phyloP scores from a whole-genome alignment of 2,329 filamentous ascomycete species.

The Fusarium siculi region DNA sequence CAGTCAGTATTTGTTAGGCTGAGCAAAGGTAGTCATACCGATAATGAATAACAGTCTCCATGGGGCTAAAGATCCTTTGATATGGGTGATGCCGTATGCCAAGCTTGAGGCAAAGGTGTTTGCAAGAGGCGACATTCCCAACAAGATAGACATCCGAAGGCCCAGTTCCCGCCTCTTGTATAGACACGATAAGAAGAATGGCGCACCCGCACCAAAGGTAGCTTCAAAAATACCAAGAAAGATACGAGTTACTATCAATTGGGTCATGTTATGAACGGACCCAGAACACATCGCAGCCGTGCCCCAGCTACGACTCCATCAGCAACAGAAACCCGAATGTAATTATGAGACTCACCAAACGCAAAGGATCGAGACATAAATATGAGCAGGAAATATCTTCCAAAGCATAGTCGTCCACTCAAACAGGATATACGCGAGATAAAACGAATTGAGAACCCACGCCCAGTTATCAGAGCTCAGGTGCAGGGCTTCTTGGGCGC shows the following conservation, averaged over 20 bases:
- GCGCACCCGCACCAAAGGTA: conserved; percentile 32
- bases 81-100: conserved; percentile 29
- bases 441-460: conserved; percentile 38
- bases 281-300: conserved; percentile 34
- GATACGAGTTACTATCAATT: conserved; percentile 12
- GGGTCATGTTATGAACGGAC: not conserved
- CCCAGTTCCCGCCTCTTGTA: conserved; percentile 30
- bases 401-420: conserved; percentile 38
- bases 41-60: conserved; percentile 22
- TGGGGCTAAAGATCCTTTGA: conserved; percentile 6
- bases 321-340: fast-evolving
- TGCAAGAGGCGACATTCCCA: conserved; percentile 29
- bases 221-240: conserved; percentile 32
- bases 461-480: conserved; percentile 26
- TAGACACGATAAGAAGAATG: conserved; percentile 26
- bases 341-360: conserved; percentile 5
- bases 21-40: fast-evolving
- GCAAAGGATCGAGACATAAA: conserved; percentile 23
- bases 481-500: conserved; percentile 19
- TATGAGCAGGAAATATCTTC: conserved; percentile 32
- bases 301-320: conserved; percentile 7
- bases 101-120: conserved; percentile 28
- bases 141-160: conserved; percentile 4
- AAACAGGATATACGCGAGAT: conserved; percentile 31
- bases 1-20: fast-evolving